Conservation (phyloP, 2,329 filamentous ascomycete genomes). For the Akanthomyces dipterigenus region DNA sequence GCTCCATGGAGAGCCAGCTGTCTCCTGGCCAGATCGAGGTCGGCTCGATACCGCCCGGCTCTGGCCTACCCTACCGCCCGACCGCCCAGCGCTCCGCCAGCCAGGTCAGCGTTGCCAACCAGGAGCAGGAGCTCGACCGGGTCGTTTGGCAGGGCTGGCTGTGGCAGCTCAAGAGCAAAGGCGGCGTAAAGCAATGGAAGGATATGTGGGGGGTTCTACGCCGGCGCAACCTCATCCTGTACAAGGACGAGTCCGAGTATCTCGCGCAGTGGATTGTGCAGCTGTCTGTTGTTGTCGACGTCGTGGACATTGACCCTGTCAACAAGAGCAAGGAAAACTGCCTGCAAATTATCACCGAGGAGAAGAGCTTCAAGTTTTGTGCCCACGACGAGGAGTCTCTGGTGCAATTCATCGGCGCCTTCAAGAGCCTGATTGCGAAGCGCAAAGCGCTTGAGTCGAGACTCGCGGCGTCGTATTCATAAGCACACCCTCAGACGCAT, state of each 20-base stretch:
- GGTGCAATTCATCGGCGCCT: slow-evolving; percentile 77
- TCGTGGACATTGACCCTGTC: slow-evolving; percentile 84
- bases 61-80: slow-evolving; percentile 7
- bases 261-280: slow-evolving; percentile 75
- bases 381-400: slow-evolving; percentile 74
- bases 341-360: slow-evolving; percentile 88
- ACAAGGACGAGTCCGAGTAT: slow-evolving; percentile 91
- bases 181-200: slow-evolving; percentile 88
- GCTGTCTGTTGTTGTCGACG: slow-evolving; percentile 74
- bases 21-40: slow-evolving; percentile 19
- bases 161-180: slow-evolving; percentile 73
- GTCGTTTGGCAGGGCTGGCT: slow-evolving; percentile 94
- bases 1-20: slow-evolving; percentile 45
- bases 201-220: slow-evolving; percentile 88
- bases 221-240: slow-evolving; percentile 76
- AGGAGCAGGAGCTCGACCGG: slow-evolving; percentile 67
- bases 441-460: slow-evolving; percentile 56
- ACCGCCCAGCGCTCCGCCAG: slow-evolving; percentile 47
- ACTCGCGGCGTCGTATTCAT: slow-evolving; percentile 24
- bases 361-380: slow-evolving; percentile 74
- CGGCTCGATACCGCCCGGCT: slow-evolving; percentile 9
- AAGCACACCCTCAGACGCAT: not conserved
- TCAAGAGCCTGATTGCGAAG: slow-evolving; percentile 79
- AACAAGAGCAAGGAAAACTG: slow-evolving; percentile 80
- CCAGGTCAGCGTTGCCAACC: slow-evolving; percentile 52